A percentile compares a stretch with the other conserved stretches of the same genome.
phyloP scores from a whole-genome alignment of 2,329 filamentous ascomycete species.

The Sporothrix luriei region DNA sequence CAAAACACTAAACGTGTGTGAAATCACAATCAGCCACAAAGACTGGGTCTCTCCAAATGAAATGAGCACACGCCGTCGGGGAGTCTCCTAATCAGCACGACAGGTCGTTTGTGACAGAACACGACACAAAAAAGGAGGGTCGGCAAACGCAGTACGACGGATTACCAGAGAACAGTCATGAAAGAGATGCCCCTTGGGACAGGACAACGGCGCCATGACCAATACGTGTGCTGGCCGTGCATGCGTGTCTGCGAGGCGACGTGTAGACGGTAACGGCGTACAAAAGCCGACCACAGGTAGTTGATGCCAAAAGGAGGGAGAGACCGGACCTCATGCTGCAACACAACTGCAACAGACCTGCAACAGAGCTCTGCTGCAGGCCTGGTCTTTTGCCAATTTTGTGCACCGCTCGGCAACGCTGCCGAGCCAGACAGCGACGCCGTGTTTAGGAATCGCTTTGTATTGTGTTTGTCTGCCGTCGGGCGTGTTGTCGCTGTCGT shows the following conservation, averaged over 20 bases:
- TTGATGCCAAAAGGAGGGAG: too few species aligned
- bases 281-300: too few species aligned
- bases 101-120: too few species aligned
- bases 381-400: background rate
- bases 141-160: background rate
- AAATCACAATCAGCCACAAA: constrained; percentile 16
- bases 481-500: background rate
- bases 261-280: too few species aligned
- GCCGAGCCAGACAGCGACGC: constrained; percentile 23
- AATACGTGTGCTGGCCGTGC: constrained; percentile 8
- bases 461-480: background rate
- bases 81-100: background rate
- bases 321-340: too few species aligned
- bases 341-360: background rate
- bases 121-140: background rate
- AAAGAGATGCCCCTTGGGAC: background rate
- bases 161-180: constrained; percentile 3
- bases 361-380: too few species aligned
- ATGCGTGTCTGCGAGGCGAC: too few species aligned
- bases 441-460: too few species aligned
- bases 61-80: too few species aligned
- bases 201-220: background rate
- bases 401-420: constrained; percentile 3
- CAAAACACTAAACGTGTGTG: background rate
- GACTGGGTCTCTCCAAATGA: background rate